phyloP scores from a whole-genome alignment of 441 rosid species.

The Croton laevigatus region DNA sequence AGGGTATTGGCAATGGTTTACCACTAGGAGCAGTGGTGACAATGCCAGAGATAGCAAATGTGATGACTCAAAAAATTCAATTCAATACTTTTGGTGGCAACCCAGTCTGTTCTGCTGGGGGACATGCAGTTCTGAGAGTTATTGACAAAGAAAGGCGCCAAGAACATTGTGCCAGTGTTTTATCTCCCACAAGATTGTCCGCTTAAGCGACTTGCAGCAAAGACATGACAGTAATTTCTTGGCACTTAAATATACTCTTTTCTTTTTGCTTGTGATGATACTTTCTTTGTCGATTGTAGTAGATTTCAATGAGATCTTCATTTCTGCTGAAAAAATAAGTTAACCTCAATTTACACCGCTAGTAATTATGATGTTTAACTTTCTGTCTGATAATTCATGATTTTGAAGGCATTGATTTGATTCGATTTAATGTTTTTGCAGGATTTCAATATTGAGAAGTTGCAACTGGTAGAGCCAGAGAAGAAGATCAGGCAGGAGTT shows the following conservation, averaged over 20 bases:
- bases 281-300: too few relatives aligned
- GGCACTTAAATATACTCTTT: neutral
- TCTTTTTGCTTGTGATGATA: neutral
- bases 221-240: constrained; percentile 65
- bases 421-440: too few relatives aligned
- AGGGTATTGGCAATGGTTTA: constrained; percentile 94
- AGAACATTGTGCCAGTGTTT: constrained; percentile 59
- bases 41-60: constrained; percentile 83
- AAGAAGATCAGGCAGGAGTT: too few relatives aligned
- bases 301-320: too few relatives aligned
- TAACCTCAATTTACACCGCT: too few relatives aligned
- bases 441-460: too few relatives aligned
- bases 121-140: constrained; percentile 79
- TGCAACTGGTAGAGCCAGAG: too few relatives aligned
- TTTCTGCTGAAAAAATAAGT: too few relatives aligned
- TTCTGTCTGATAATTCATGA: too few relatives aligned
- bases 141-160: constrained; percentile 81
- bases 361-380: too few relatives aligned
- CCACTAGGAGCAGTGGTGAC: constrained; percentile 93
- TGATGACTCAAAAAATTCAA: constrained; percentile 69
- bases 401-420: too few relatives aligned
- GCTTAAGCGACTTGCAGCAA: constrained; percentile 58
- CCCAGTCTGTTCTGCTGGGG: constrained; percentile 94
- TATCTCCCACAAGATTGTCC: constrained; percentile 64
- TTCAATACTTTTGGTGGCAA: constrained; percentile 91